A percentile compares a stretch with the other conserved stretches of the same genome.
phyloP scores from a whole-genome alignment of 2,329 filamentous ascomycete genomes.

The Xylaria multiplex region DNA sequence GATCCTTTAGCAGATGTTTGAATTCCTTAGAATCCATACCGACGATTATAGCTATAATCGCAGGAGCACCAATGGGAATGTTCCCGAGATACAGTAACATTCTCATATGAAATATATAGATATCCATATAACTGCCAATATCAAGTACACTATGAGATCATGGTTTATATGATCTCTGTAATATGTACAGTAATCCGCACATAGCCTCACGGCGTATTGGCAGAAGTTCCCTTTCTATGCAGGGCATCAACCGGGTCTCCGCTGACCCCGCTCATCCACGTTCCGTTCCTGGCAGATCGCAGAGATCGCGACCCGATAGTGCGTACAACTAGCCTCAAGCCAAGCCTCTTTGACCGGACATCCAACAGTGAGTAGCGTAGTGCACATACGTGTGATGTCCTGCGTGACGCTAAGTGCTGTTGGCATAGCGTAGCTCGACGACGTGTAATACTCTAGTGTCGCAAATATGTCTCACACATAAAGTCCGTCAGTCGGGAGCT shows the following conservation, averaged over 20 bases:
- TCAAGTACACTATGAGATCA: neutral
- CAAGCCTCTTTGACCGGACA: constrained; percentile 14
- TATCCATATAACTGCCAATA: neutral
- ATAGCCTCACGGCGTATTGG: neutral
- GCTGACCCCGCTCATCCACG: constrained; percentile 23
- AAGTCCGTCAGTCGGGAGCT: neutral
- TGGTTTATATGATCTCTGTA: neutral
- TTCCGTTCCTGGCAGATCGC: constrained; percentile 33
- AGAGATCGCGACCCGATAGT: constrained; percentile 13
- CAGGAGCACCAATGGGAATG: too few relatives aligned
- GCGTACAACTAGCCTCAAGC: constrained; percentile 10
- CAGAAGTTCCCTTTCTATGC: constrained; percentile 3
- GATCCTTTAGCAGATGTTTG: constrained; percentile 6
- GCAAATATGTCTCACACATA: constrained; percentile 9
- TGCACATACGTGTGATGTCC: neutral
- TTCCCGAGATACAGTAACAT: too few relatives aligned
- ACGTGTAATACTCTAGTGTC: constrained; percentile 1
- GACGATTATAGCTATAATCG: too few relatives aligned
- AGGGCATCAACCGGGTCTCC: neutral
- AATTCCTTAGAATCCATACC: neutral
- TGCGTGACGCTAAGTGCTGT: neutral
- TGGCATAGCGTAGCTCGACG: neutral
- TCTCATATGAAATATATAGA: neutral
- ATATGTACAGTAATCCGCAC: neutral
- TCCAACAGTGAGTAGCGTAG: neutral